Conservation (phyloP, 225 moss, liverwort and hornwort genomes). For the Asterella californica region DNA sequence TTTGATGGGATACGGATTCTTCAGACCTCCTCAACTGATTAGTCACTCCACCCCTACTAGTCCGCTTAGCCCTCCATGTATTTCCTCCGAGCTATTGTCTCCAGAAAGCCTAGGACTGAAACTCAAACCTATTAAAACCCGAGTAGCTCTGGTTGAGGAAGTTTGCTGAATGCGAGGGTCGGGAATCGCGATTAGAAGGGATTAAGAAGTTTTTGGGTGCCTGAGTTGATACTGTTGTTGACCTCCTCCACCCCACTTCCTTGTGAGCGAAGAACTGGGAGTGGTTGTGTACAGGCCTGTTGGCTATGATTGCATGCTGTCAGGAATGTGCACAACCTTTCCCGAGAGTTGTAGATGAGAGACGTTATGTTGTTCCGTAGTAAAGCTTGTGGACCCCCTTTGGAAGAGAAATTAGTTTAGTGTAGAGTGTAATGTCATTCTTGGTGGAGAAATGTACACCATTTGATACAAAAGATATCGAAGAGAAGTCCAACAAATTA, state of each 20-base stretch:
- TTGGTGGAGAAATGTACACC: conserved; percentile 55
- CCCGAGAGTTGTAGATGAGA: conserved; percentile 39
- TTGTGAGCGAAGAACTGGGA: conserved; percentile 25
- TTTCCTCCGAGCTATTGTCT: conserved; percentile 80
- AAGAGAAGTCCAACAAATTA: conserved; percentile 16
- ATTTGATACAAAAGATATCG: conserved; percentile 40
- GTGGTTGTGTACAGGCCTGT: conserved; percentile 38
- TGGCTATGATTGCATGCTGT: conserved; percentile 9
- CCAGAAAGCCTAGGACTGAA: conserved; percentile 89
- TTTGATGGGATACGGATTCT: conserved; percentile 82
- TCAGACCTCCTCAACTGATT: conserved; percentile 58
- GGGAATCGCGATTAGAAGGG: conserved; percentile 6
- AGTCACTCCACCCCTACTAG: conserved; percentile 78
- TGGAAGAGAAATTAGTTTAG: conserved; percentile 15
- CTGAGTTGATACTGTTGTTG: conserved; percentile 2
- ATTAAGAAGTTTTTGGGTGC: conserved; percentile 32
- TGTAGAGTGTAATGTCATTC: conserved; percentile 40
- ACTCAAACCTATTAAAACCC: conserved; percentile 95
- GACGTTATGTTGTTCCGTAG: conserved; percentile 3
- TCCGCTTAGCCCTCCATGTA: conserved; percentile 83
- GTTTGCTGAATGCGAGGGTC: conserved; percentile 25
- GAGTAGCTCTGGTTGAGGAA: conserved; percentile 52
- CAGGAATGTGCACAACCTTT: conserved; percentile 39
- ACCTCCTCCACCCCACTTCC: conserved; percentile 33
- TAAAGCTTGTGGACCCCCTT: conserved; percentile 14